These are phyloP conservation scores for Hypoxylon sp. DNA, from an alignment of 2,329 filamentous ascomycete genomes.

Conservation along the genomic window DNA sequence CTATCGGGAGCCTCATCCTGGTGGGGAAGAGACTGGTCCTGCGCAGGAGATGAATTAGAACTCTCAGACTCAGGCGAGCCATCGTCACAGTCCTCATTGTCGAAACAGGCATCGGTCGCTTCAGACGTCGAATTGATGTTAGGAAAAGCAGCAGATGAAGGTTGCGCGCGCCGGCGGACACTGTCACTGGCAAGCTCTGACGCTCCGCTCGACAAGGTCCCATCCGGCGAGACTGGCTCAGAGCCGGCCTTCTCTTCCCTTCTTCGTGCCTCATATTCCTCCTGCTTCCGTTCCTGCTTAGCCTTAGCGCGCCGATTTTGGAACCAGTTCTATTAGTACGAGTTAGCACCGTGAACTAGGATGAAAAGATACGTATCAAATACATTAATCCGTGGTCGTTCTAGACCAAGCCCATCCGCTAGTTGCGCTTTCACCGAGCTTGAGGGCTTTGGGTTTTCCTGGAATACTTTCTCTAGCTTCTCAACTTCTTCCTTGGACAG, in stretches of 20 bases:
- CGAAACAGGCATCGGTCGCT: constrained; percentile 35
- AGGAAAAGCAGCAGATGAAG: constrained; percentile 58
- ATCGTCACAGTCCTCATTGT: constrained; percentile 43
- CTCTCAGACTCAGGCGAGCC: constrained; percentile 32
- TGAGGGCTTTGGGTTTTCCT: constrained; percentile 75
- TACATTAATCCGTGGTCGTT: constrained; percentile 75
- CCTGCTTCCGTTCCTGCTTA: constrained; percentile 73
- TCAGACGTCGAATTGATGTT: constrained; percentile 48
- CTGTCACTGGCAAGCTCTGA: constrained; percentile 51
- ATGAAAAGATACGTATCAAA: constrained; percentile 48
- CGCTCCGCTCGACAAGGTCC: constrained; percentile 39
- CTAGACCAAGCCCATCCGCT: constrained; percentile 74
- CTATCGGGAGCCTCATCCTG: constrained; percentile 36
- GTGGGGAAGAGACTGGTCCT: constrained; percentile 28
- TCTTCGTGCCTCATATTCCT: constrained; percentile 64
- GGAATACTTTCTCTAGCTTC: constrained; percentile 72
- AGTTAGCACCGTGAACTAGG: constrained; percentile 41
- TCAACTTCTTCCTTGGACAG: constrained; percentile 84
- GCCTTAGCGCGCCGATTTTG: constrained; percentile 76
- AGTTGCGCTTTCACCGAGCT: constrained; percentile 73
- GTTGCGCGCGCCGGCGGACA: constrained; percentile 54
- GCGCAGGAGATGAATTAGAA: constrained; percentile 36
- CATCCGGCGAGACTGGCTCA: constrained; percentile 55
- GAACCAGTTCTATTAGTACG: constrained; percentile 73
- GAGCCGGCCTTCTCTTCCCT: constrained; percentile 57